phyloP scores from a whole-genome alignment of 192 early-diverging fungal species.

The Coemansia javaensis region DNA sequence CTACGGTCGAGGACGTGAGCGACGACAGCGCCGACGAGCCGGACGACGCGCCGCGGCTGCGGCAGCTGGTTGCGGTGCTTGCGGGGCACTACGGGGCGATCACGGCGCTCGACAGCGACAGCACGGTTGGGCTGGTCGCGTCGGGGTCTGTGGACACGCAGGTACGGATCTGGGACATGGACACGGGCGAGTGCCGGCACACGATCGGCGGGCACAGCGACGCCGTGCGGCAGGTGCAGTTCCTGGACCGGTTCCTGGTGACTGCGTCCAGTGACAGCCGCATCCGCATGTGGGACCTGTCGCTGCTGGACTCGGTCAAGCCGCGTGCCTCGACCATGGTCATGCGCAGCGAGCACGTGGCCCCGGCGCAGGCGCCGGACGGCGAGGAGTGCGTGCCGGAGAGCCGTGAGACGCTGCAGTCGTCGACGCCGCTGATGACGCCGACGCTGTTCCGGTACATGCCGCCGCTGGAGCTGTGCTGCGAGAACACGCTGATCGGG shows the following conservation, averaged over 20 bases:
- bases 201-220: slow-evolving; percentile 32
- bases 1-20: slow-evolving; percentile 18
- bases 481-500: slow-evolving; percentile 29
- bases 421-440: slow-evolving; percentile 52
- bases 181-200: slow-evolving; percentile 41
- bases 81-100: slow-evolving; percentile 60
- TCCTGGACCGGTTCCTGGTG: slow-evolving; percentile 47
- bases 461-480: slow-evolving; percentile 29
- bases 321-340: slow-evolving; percentile 46
- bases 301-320: slow-evolving; percentile 55
- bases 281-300: slow-evolving; percentile 65
- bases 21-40: slow-evolving; percentile 10
- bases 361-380: no score
- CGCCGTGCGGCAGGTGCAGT: slow-evolving; percentile 31
- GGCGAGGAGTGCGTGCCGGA: slow-evolving; percentile 19
- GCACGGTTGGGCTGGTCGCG: slow-evolving; percentile 53
- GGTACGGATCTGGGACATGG: slow-evolving; percentile 59
- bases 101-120: slow-evolving; percentile 57
- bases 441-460: slow-evolving; percentile 21
- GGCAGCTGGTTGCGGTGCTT: slow-evolving; percentile 18
- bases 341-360: no score
- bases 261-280: slow-evolving; percentile 63
- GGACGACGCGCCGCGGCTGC: slow-evolving; percentile 36
- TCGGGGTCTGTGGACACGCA: slow-evolving; percentile 67
- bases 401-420: slow-evolving; percentile 31